Evolutionary conservation across 106 monocot genomes (phyloP).

Genomic region (Ottelia alismoides): DNA sequence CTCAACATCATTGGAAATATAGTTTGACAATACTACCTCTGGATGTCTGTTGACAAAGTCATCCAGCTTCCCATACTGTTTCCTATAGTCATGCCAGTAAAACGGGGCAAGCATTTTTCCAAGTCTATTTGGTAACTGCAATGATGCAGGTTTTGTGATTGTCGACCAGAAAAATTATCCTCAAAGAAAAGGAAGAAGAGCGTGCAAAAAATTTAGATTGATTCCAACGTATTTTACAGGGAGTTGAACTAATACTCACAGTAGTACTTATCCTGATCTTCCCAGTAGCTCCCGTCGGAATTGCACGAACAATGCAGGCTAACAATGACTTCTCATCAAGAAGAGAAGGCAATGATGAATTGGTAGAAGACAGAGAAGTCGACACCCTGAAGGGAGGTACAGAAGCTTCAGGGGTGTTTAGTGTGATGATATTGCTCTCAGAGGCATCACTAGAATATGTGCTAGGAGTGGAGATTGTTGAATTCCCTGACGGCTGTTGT

Average conservation of each 20-base stretch:
- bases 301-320: slow-evolving; percentile 91
- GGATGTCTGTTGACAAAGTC: slow-evolving; percentile 85
- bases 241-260: slow-evolving; percentile 25
- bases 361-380: slow-evolving; percentile 11
- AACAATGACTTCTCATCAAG: slow-evolving; percentile 87
- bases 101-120: slow-evolving; percentile 94
- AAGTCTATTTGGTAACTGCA: slow-evolving; percentile 87
- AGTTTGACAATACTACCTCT: slow-evolving; percentile 39
- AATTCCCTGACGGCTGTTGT: too few relatives aligned
- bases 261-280: slow-evolving; percentile 80
- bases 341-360: slow-evolving; percentile 28
- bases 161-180: slow-evolving; percentile 3
- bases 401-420: slow-evolving; percentile 14
- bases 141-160: too few relatives aligned
- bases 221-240: background rate
- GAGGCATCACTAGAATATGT: slow-evolving; percentile 8
- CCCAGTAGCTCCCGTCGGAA: slow-evolving; percentile 66
- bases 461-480: too few relatives aligned
- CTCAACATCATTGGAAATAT: background rate
- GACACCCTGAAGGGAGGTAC: slow-evolving; percentile 8
- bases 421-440: slow-evolving; percentile 16
- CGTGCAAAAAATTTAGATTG: background rate
- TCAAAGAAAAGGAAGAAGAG: background rate
- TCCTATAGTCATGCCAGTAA: slow-evolving; percentile 94
- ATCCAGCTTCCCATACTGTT: slow-evolving; percentile 84